Base-by-base conservation (phyloP, 2,329 filamentous ascomycete species). In the Furcasterigmium sp. region DNA sequence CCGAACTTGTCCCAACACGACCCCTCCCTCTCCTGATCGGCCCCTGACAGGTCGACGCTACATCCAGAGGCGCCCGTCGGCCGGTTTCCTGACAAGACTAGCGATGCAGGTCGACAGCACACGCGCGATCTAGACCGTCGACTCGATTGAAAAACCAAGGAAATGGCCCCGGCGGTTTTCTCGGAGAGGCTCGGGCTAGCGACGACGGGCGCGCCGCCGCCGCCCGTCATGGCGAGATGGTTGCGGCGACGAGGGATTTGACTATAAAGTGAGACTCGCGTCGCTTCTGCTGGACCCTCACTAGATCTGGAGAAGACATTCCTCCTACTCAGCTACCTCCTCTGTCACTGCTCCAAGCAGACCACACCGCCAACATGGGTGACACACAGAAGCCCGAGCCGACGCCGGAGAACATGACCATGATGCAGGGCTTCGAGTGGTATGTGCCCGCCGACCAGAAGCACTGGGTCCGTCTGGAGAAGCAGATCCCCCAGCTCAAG, bases 341-440 rank as follows among this genome's bases (percentile, higher is more conserved):
- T 7, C 23, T 11, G 23, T 11, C 23, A 11, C 23, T 11, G 7
- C 7, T 26, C 7, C 23, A 7, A 26, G 23, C 23, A 7, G 11
- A 11, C 32, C 40, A 8, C n/a, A 14, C 35, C 28, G 15, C 43
- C 30, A 46, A 30, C 18, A 42, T 50, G 50, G 48, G 34, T 30
- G 41, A 48, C 7, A 44, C 51, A 18, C 32, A 35, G 15, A 15
- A 32, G 17, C n/a, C n/a, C n/a, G 48, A 53, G 26, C 40, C 51
- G 6, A 40, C 67, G 1, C 60, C 64, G 13, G 66, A 72, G 54
- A 76, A 76, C 49, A 64, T 64, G 56, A 75, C 78, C 41, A 76
- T 87, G 63, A 73, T 87, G 60, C 82, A 88, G 63, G 79, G 73
- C 13, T 87, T 86, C 55, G 84, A 88, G 66, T 88, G 84, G 84